phyloP scores from a whole-genome alignment of 169 alveolate species.

The Eimeria acervulina region DNA sequence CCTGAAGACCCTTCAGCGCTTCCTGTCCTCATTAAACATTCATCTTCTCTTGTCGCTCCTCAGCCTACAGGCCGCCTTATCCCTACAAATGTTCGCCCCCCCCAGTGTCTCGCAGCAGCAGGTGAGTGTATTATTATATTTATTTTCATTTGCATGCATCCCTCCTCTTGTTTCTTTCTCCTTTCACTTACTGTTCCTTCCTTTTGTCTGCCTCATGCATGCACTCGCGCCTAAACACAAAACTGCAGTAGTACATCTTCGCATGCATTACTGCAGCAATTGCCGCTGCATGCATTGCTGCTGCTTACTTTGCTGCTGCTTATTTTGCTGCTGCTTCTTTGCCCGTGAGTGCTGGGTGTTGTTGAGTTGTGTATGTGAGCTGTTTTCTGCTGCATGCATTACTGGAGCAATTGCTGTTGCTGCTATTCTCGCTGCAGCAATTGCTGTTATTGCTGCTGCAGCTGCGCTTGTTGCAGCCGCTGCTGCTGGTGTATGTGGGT shows the following conservation, averaged over 20 bases:
- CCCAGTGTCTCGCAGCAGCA: slow-evolving; percentile 67
- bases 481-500: not conserved
- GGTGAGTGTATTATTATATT: not conserved
- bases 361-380: too few species aligned
- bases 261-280: not conserved
- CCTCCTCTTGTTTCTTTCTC: too few species aligned
- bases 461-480: not conserved
- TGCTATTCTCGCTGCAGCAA: too few species aligned
- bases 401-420: not conserved
- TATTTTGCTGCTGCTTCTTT: not conserved
- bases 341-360: not conserved
- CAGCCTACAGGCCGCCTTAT: slow-evolving; percentile 65
- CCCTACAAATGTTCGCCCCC: slow-evolving; percentile 74
- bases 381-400: too few species aligned
- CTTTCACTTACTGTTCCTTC: too few species aligned
- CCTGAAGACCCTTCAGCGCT: not conserved
- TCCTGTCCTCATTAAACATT: slow-evolving; percentile 35
- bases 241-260: too few species aligned
- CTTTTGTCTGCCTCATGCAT: too few species aligned
- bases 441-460: not conserved
- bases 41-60: not conserved
- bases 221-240: too few species aligned
- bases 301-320: not conserved
- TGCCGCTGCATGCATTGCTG: not conserved
- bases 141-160: not conserved